Evolutionary conservation across 1,139 yeast genomes (phyloP).

Genomic region (Saccharomycopsis crataegensis): DNA sequence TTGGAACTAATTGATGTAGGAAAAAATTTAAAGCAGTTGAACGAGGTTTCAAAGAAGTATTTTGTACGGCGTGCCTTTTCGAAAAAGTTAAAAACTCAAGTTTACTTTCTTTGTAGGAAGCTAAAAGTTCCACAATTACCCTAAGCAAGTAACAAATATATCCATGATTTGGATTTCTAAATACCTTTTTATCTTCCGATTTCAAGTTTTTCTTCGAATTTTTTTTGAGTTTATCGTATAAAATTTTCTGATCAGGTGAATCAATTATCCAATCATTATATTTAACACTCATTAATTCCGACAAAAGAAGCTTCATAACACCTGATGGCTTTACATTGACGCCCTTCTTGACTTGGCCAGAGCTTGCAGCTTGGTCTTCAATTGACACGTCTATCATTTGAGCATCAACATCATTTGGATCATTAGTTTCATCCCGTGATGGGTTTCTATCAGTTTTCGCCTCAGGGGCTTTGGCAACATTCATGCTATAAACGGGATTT

Average conservation of each 20-base stretch:
- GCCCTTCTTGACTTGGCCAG: conserved; percentile 15
- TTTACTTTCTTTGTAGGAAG: conserved; percentile 76
- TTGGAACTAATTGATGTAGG: conserved; percentile 66
- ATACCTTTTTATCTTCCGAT: conserved; percentile 22
- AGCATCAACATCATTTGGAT: neutral
- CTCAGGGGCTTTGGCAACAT: conserved; percentile 36
- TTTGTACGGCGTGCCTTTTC: conserved; percentile 37
- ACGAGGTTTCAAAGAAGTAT: conserved; percentile 46
- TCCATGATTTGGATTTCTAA: conserved; percentile 15
- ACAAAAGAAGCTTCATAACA: conserved; percentile 43
- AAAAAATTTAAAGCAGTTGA: conserved; percentile 72
- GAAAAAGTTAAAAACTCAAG: conserved; percentile 76
- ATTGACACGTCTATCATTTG: conserved; percentile 10
- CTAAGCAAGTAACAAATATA: conserved; percentile 38
- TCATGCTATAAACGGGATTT: conserved; percentile 30
- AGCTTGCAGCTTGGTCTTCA: neutral
- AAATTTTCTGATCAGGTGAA: conserved; percentile 25
- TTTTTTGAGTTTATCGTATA: conserved; percentile 28
- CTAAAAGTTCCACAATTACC: conserved; percentile 60
- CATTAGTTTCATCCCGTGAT: neutral
- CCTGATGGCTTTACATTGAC: conserved; percentile 31
- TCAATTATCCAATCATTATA: conserved; percentile 24
- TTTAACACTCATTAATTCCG: conserved; percentile 41
- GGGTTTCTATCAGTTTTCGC: conserved; percentile 5
- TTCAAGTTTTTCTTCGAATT: conserved; percentile 13